A percentile compares a stretch with the other conserved stretches of the same genome.
Evolutionary conservation across 2,329 filamentous ascomycete genomes (phyloP).

Genomic region (Calonectria hongkongensis): DNA sequence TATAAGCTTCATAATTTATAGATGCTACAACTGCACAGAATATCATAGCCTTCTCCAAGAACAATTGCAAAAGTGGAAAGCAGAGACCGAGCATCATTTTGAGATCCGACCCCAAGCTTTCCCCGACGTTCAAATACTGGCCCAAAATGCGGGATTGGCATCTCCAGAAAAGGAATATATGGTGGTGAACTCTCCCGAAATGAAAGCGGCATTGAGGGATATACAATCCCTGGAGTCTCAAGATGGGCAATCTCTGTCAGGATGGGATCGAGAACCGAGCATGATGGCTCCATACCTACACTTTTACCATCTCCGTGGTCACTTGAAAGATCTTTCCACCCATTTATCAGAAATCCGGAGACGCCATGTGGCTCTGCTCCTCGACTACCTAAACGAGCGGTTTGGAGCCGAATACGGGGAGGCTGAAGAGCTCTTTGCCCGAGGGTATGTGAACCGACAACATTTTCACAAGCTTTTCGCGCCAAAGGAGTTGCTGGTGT

Average conservation of each 20-base stretch:
- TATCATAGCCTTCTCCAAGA: not conserved
- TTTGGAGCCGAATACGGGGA: conserved; percentile 10
- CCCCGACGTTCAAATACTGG: not conserved
- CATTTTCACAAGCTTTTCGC: conserved; percentile 26
- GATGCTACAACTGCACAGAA: conserved; percentile 18
- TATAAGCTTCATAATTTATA: conserved; percentile 9
- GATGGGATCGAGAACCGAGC: conserved; percentile 23
- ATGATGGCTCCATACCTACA: conserved; percentile 26
- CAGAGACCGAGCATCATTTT: too few species aligned
- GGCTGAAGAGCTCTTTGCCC: not conserved
- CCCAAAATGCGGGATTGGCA: not conserved
- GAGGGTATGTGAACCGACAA: conserved; percentile 5
- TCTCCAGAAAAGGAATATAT: not conserved
- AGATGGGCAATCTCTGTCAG: not conserved
- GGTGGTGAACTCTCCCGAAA: not conserved
- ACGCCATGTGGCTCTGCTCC: not conserved
- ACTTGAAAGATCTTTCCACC: not conserved
- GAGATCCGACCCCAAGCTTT: not conserved
- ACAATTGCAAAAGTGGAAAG: not conserved
- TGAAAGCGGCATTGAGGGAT: not conserved
- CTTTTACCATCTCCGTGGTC: conserved; percentile 5
- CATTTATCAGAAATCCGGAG: not conserved
- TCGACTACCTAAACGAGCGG: not conserved
- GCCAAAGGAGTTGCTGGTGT: conserved; percentile 6
- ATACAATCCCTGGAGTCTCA: not conserved